Evolutionary conservation across 371 early-diverging fungal genomes (phyloP).

Genomic region (Mortierella sp.): DNA sequence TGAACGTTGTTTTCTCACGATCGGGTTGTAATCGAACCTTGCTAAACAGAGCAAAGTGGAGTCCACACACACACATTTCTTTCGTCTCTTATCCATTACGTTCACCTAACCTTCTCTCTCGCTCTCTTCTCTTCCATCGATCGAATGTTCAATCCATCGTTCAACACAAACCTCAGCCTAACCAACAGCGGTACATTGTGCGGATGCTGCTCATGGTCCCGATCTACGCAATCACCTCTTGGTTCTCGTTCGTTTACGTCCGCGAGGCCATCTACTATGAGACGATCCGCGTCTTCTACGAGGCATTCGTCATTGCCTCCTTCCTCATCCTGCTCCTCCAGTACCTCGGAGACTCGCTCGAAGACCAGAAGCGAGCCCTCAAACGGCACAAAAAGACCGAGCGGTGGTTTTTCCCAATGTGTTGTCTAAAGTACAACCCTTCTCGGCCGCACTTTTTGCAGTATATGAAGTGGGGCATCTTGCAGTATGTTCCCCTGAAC

Average conservation of each 20-base stretch:
- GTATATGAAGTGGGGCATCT: constrained; percentile 67
- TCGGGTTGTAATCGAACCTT: too few species aligned
- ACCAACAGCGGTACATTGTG: constrained; percentile 74
- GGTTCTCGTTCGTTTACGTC: constrained; percentile 74
- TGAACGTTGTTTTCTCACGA: too few species aligned
- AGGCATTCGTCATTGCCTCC: constrained; percentile 72
- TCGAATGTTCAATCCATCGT: background rate
- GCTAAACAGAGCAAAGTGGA: too few species aligned
- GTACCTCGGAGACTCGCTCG: constrained; percentile 67
- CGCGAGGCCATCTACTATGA: constrained; percentile 73
- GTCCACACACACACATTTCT: background rate
- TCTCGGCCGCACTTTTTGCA: constrained; percentile 69
- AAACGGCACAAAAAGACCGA: constrained; percentile 56
- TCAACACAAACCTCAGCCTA: constrained; percentile 32
- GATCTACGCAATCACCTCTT: constrained; percentile 76
- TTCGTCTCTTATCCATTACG: background rate
- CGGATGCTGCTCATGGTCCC: constrained; percentile 81
- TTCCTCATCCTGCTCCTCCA: constrained; percentile 74
- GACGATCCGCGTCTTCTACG: constrained; percentile 74
- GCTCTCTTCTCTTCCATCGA: background rate
- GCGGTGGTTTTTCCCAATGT: constrained; percentile 71
- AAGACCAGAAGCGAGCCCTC: constrained; percentile 57
- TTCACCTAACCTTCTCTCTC: background rate
- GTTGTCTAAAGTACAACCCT: constrained; percentile 74
- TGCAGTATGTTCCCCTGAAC: constrained; percentile 77